Evolutionary conservation across 805 yeast genomes (phyloP).

Genomic region (Ogataea sp.): DNA sequence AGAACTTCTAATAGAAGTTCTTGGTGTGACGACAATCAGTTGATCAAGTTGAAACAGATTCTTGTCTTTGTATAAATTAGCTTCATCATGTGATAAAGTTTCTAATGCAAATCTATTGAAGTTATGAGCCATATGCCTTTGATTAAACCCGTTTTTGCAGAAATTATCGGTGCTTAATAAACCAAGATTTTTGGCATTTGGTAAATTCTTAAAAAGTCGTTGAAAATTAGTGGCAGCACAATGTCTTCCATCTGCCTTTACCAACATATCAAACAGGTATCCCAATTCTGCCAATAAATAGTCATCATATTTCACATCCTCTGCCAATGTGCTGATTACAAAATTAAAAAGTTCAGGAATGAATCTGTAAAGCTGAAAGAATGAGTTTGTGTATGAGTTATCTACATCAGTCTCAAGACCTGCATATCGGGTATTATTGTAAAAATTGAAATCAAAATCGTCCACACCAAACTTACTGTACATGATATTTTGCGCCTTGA

Average conservation of each 20-base stretch:
- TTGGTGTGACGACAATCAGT: constrained; percentile 35
- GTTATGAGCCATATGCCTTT: constrained; percentile 37
- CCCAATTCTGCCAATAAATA: constrained; percentile 78
- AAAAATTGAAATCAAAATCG: constrained; percentile 85
- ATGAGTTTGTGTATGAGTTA: constrained; percentile 68
- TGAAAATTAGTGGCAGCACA: constrained; percentile 81
- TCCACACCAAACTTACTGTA: constrained; percentile 89
- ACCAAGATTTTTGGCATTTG: constrained; percentile 44
- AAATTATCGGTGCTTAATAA: constrained; percentile 43
- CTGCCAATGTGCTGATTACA: constrained; percentile 46
- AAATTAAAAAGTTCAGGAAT: constrained; percentile 66
- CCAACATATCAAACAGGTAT: constrained; percentile 84
- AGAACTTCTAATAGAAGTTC: constrained; percentile 31
- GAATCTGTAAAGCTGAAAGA: constrained; percentile 74
- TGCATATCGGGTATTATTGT: constrained; percentile 64
- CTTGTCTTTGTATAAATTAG: constrained; percentile 17
- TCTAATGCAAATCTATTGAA: constrained; percentile 56
- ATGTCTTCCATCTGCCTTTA: constrained; percentile 68
- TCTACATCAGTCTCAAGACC: constrained; percentile 88
- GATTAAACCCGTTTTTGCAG: constrained; percentile 34
- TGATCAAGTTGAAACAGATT: constrained; percentile 13
- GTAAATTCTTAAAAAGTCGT: constrained; percentile 35
- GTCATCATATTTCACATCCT: constrained; percentile 36
- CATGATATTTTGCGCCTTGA: constrained; percentile 62
- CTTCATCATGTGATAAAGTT: constrained; percentile 43